These are phyloP conservation scores for Cercospora zeae-maydis DNA, from an alignment of 2,329 filamentous ascomycete species.

Conservation along the genomic window DNA sequence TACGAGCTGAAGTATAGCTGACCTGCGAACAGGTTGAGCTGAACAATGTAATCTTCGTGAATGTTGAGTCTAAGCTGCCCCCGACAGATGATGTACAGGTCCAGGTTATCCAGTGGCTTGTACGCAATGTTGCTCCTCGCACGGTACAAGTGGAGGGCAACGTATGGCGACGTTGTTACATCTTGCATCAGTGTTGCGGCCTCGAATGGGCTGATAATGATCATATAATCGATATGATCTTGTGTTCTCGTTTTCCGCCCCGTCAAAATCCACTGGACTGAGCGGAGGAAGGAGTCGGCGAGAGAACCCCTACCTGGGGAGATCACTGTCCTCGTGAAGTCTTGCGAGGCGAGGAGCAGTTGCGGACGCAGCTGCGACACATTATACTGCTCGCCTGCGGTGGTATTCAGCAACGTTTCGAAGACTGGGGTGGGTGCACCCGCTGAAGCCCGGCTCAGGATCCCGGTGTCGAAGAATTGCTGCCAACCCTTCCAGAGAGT, in stretches of 20 bases:
- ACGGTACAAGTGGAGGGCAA: slow-evolving; percentile 51
- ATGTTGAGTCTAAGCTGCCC: background rate
- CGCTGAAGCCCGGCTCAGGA: slow-evolving; percentile 26
- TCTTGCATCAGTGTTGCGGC: slow-evolving; percentile 50
- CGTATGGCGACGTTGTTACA: slow-evolving; percentile 37
- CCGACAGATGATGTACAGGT: slow-evolving; percentile 43
- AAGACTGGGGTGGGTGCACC: slow-evolving; percentile 6
- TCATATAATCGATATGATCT: slow-evolving; percentile 39
- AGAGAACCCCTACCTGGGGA: background rate
- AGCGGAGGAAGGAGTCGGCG: slow-evolving; percentile 50
- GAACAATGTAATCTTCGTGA: slow-evolving; percentile 37
- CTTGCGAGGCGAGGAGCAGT: slow-evolving; percentile 7
- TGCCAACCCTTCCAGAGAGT: fast-evolving
- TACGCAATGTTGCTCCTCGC: slow-evolving; percentile 43
- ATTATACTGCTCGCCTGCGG: slow-evolving; percentile 8
- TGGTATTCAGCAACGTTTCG: slow-evolving; percentile 13
- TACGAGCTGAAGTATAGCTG: slow-evolving; percentile 60
- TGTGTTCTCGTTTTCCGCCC: slow-evolving; percentile 36
- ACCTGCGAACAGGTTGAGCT: slow-evolving; percentile 65
- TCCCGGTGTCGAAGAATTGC: background rate
- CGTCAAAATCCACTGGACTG: slow-evolving; percentile 51
- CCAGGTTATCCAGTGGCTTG: slow-evolving; percentile 45
- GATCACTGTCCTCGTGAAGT: slow-evolving; percentile 12
- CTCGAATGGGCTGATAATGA: slow-evolving; percentile 61
- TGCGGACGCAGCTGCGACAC: background rate